Percentiles rank a stretch among this genome's conserved stretches.
Conservation (phyloP, 352 stramenopile species). For the Globisporangium apiculatum region DNA sequence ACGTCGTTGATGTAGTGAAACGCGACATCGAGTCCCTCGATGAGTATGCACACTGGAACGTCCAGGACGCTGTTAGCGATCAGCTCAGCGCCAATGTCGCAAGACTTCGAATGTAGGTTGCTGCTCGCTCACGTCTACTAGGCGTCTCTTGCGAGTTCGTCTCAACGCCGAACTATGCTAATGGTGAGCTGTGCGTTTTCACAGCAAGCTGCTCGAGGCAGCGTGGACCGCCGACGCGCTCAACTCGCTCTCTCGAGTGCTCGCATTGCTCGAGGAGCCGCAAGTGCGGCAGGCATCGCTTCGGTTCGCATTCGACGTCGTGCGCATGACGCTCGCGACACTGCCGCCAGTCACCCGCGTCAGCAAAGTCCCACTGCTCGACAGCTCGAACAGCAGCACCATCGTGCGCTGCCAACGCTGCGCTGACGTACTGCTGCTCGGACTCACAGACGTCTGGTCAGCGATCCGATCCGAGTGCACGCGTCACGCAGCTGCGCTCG, state of each 20-base stretch:
- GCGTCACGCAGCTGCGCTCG: constrained; percentile 15
- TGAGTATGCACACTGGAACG: constrained; percentile 9
- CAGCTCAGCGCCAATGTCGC: constrained; percentile 1
- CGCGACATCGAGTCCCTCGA: neutral
- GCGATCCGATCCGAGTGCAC: constrained; percentile 51
- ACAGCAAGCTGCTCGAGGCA: constrained; percentile 10
- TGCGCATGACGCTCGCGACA: neutral
- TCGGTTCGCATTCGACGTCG: constrained; percentile 10
- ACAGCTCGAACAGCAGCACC: neutral
- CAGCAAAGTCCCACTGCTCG: neutral
- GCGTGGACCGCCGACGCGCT: constrained; percentile 16
- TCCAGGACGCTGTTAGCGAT: neutral
- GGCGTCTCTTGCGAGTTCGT: neutral
- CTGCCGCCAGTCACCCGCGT: no score
- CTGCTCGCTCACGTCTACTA: neutral
- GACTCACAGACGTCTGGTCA: constrained; percentile 63
- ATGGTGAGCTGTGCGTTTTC: neutral
- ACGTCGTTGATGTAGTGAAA: neutral
- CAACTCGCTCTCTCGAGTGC: constrained; percentile 10
- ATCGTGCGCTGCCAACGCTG: neutral
- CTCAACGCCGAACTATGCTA: neutral
- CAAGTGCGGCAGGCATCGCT: constrained; percentile 30
- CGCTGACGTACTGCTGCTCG: constrained; percentile 29
- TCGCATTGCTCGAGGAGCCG: constrained; percentile 30
- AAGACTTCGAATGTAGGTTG: neutral